Evolutionary conservation across 306 rosid species (phyloP).

Genomic region (Cyclanthera cordifolia): DNA sequence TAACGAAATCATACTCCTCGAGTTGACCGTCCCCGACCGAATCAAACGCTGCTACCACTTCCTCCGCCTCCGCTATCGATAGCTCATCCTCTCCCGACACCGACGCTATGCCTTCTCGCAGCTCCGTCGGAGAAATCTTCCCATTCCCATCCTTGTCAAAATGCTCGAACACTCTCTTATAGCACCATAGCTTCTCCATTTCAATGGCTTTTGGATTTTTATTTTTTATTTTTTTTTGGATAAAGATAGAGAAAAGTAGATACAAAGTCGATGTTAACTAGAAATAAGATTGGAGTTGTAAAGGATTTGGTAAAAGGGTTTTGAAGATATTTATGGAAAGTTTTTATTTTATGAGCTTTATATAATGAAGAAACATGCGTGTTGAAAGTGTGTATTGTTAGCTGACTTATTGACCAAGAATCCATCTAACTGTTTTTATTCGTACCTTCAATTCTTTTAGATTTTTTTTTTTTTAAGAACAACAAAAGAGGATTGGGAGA

Average conservation of each 20-base stretch:
- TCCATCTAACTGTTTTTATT: too few species aligned
- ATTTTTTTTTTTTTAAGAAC: too few species aligned
- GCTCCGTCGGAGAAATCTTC: conserved; percentile 42
- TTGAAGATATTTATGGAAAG: too few species aligned
- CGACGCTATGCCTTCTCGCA: conserved; percentile 33
- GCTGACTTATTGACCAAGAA: not conserved
- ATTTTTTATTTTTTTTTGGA: not conserved
- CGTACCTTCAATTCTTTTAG: too few species aligned
- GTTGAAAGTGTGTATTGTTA: not conserved
- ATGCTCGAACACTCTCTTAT: conserved; percentile 1
- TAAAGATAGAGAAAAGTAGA: not conserved
- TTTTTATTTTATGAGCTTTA: not conserved
- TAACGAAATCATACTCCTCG: conserved; percentile 52
- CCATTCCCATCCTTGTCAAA: not conserved
- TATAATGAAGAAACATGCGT: not conserved
- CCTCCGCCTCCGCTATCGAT: conserved; percentile 32
- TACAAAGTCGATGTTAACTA: too few species aligned
- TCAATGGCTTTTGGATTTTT: not conserved
- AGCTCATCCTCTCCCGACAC: conserved; percentile 29
- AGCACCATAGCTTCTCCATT: not conserved
- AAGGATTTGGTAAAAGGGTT: too few species aligned
- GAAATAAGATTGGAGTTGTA: too few species aligned
- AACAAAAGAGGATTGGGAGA: too few species aligned
- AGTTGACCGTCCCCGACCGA: conserved; percentile 49
- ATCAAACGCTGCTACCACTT: conserved; percentile 33